Conservation (phyloP, 176 grass and related monocot species). For the Hyparrhenia diplandra region DNA sequence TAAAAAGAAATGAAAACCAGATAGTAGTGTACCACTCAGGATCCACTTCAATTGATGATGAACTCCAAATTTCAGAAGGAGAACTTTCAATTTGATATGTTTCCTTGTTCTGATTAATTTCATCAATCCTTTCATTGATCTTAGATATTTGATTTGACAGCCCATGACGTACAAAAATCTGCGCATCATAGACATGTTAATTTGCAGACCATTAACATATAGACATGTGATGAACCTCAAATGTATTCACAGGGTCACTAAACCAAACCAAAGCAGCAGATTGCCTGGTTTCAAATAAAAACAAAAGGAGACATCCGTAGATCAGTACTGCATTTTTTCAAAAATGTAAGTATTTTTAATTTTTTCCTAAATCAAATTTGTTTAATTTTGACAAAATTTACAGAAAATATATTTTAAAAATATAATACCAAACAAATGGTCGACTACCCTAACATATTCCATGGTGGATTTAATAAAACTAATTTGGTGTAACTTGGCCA, state of each 20-base stretch:
- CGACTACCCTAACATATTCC: neutral
- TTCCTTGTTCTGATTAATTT: slow-evolving; percentile 43
- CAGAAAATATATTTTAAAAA: neutral
- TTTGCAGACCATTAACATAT: neutral
- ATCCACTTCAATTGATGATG: slow-evolving; percentile 26
- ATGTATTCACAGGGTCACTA: neutral
- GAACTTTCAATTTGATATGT: slow-evolving; percentile 42
- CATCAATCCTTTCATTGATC: slow-evolving; percentile 49
- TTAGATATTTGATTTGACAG: slow-evolving; percentile 37
- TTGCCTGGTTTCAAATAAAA: neutral
- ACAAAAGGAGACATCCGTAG: neutral
- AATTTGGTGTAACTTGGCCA: neutral
- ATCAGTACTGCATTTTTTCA: neutral
- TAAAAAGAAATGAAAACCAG: neutral
- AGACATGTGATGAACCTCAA: neutral
- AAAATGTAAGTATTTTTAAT: neutral
- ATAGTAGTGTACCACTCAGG: slow-evolving; percentile 23
- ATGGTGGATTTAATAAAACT: neutral
- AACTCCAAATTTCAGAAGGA: slow-evolving; percentile 41
- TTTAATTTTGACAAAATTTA: neutral
- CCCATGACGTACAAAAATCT: slow-evolving; percentile 38
- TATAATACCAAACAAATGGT: neutral
- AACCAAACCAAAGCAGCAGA: neutral
- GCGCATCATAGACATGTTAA: neutral
- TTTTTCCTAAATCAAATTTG: neutral